Evolutionary conservation across 177 flowering plant genomes (phyloP), one percentile per base, ranked within the genome.

Genomic region (Vitis hybrid): DNA sequence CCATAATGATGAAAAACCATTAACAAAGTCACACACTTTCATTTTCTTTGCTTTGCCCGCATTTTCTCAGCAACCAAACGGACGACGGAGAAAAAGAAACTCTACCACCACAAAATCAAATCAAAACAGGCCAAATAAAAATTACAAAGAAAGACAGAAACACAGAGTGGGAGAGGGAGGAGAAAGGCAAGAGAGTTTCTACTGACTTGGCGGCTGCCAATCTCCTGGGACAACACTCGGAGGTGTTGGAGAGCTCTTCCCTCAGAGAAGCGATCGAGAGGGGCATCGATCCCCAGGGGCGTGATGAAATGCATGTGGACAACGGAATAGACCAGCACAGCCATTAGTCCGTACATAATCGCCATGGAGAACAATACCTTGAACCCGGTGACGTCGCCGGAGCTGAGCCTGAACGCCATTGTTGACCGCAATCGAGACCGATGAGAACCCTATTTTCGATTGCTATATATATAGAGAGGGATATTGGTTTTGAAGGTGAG

Each of bases 171-270:
- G 10, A 16, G 62, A 14, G 39, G 6, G 66, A 5, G 15, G 4
- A 14, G 12, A 0, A 9, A 55, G 19, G 14, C 5, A 13, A 50
- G 66, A 53, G 26, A 20, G 15, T 12, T 10, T 13, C 1, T 15
- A 73, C 89, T 74, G 51, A 90, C 99, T 80, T 95, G 98, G 19
- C 98, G 99, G 55, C 92, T 87, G 48, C 74, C 87, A 74, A 94
- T 94, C 15, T 90, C 90, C 51, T 87, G 14, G 19, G 98, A n/a
- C 72, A 95, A 66, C 2, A 85, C 81, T 0, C 88, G 83, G 14
- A 95, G 78, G 63, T 95, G 98, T 50, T 84, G 81, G 48, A 95
- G 12, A 8, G 99, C 97, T 78, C 99, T 77, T 7, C 89, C 97
- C 70, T 93, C 99, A 4, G 98, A 93, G 79, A 93, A 95, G 2